Evolutionary conservation across 2,329 filamentous ascomycete species (phyloP).

Genomic region (Rachicladosporium sp.): DNA sequence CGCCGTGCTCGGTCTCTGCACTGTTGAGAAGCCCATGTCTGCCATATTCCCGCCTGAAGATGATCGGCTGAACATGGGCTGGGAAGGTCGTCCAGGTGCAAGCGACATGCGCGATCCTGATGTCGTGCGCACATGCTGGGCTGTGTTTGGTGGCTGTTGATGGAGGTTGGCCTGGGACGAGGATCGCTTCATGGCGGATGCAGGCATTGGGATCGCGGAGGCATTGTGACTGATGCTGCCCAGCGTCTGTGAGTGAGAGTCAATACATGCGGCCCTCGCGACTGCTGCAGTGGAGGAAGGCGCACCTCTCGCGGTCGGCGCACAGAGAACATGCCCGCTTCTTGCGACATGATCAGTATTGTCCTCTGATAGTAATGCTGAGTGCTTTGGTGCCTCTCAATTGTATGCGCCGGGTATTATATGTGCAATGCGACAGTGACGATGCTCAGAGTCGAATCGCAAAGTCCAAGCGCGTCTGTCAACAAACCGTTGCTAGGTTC

Average conservation of each 20-base stretch:
- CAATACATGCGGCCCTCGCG: conserved; percentile 3
- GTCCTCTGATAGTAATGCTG: neutral
- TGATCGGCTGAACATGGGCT: conserved; percentile 74
- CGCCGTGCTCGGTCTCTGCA: conserved; percentile 71
- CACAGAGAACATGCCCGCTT: conserved; percentile 79
- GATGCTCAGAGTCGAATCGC: conserved; percentile 5
- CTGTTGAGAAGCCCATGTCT: conserved; percentile 69
- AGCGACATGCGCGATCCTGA: conserved; percentile 79
- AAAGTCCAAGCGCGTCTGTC: conserved; percentile 2
- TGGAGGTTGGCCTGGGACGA: conserved; percentile 57
- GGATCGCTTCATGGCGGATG: conserved; percentile 87
- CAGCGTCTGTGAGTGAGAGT: conserved; percentile 52
- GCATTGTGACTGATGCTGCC: conserved; percentile 66
- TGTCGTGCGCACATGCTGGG: conserved; percentile 66
- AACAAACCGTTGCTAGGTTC: conserved; percentile 5
- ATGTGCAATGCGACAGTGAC: conserved; percentile 5
- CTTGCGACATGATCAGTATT: conserved; percentile 60
- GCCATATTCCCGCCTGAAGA: conserved; percentile 70
- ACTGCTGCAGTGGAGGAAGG: conserved; percentile 5
- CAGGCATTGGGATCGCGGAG: conserved; percentile 75
- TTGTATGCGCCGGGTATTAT: neutral
- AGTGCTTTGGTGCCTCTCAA: neutral
- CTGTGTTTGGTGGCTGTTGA: conserved; percentile 50
- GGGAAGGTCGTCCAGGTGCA: conserved; percentile 68
- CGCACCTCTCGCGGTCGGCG: conserved; percentile 81